phyloP scores from a whole-genome alignment of 306 rosid genomes.

The Carpinus fangiana region DNA sequence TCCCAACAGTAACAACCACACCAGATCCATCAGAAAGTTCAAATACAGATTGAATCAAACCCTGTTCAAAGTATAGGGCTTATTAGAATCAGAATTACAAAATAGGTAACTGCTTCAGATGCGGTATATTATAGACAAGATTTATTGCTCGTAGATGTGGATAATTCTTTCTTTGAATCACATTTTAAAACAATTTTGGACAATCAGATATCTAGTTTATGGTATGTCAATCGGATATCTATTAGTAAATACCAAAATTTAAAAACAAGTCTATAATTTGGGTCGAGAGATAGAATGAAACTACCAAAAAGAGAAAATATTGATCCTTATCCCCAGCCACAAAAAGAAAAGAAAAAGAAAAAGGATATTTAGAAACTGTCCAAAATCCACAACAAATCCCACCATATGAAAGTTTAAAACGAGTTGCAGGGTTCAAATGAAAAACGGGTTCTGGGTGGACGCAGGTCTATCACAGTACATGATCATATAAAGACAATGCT shows the following conservation, averaged over 20 bases:
- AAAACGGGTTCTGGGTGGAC: constrained; percentile 18
- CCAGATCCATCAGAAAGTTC: constrained; percentile 95
- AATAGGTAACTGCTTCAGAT: constrained; percentile 5
- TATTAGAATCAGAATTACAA: constrained; percentile 21
- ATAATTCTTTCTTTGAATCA: not conserved
- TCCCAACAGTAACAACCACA: constrained; percentile 90
- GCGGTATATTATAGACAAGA: not conserved
- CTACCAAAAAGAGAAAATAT: not conserved
- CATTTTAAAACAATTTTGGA: not conserved
- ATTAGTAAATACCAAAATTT: not conserved
- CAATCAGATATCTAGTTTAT: not conserved
- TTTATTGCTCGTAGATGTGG: not conserved
- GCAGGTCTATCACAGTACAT: constrained; percentile 13
- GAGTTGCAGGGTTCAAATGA: not conserved
- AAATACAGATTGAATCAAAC: constrained; percentile 92
- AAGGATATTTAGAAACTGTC: not conserved
- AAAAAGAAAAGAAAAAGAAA: not conserved
- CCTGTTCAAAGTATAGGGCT: constrained; percentile 47
- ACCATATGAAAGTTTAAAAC: not conserved
- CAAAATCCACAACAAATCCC: not conserved
- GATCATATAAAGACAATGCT: not conserved
- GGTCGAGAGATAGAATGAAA: not conserved
- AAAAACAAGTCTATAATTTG: not conserved
- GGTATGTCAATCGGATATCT: not conserved
- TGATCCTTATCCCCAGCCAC: constrained; percentile 1